A percentile compares a stretch with the other conserved stretches of the same genome.
These are phyloP conservation scores for Penicillium corylophilum DNA, from an alignment of 2,329 filamentous ascomycete species.

Conservation along the genomic window DNA sequence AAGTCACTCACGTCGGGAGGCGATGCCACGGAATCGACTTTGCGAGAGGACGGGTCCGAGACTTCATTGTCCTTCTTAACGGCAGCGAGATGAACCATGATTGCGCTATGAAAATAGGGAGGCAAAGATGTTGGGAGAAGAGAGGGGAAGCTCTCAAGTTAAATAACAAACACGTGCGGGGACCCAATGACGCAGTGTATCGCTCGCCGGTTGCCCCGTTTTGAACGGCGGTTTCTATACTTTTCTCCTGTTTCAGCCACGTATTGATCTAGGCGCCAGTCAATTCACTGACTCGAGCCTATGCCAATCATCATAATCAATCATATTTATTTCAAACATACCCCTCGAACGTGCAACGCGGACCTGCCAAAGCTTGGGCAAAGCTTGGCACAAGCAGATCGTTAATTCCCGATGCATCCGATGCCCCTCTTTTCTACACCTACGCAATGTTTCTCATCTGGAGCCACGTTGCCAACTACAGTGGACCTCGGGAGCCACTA, in stretches of 20 bases:
- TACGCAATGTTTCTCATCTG: not conserved
- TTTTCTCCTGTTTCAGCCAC: not conserved
- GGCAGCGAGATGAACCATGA: slow-evolving; percentile 45
- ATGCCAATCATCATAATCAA: not conserved
- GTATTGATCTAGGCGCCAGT: not conserved
- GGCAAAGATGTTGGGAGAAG: not conserved
- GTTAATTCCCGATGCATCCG: slow-evolving; percentile 13
- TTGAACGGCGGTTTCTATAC: not conserved
- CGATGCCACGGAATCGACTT: slow-evolving; percentile 47
- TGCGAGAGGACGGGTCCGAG: slow-evolving; percentile 36
- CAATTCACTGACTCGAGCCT: not conserved
- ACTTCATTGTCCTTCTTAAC: slow-evolving; percentile 41
- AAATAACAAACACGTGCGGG: slow-evolving; percentile 8
- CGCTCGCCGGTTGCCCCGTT: not conserved
- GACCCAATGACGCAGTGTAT: slow-evolving; percentile 7
- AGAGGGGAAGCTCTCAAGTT: not conserved
- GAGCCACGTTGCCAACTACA: slow-evolving; percentile 3
- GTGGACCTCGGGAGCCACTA: not conserved
- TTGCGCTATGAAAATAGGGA: slow-evolving; percentile 5
- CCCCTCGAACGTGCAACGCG: not conserved
- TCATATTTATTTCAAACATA: not conserved
- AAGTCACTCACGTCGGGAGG: slow-evolving; percentile 47
- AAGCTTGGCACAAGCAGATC: slow-evolving; percentile 22
- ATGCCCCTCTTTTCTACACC: slow-evolving; percentile 2
- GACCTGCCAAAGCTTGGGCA: slow-evolving; percentile 18